Evolutionary conservation across 495 filamentous ascomycete species (phyloP).

Genomic region (Diplogelasinospora grovesii): DNA sequence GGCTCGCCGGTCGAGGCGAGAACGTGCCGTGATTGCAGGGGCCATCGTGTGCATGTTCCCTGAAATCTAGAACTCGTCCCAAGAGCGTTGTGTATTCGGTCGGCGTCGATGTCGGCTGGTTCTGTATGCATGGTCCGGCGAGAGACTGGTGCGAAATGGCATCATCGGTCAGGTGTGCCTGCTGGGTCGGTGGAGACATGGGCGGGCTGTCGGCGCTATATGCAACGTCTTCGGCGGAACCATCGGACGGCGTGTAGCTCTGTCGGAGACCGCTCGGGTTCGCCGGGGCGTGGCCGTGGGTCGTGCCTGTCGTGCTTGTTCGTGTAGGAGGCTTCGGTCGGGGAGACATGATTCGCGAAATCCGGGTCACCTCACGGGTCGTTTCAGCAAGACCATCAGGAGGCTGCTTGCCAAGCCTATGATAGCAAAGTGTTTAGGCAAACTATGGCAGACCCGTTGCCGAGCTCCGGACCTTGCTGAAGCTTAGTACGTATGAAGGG

Average conservation of each 20-base stretch:
- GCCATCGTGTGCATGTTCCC: constrained; percentile 38
- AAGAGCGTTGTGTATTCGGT: constrained; percentile 42
- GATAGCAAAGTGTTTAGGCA: no score
- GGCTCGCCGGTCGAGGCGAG: constrained; percentile 55
- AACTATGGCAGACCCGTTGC: no score
- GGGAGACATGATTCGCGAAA: constrained; percentile 9
- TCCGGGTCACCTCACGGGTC: not conserved
- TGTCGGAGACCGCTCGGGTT: constrained; percentile 40
- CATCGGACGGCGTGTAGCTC: constrained; percentile 34
- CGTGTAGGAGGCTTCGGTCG: constrained; percentile 2
- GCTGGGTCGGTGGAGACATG: constrained; percentile 15
- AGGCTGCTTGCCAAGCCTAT: no score
- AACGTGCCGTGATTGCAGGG: constrained; percentile 74
- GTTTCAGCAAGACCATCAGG: no score
- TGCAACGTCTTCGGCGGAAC: constrained; percentile 14
- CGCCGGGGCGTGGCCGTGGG: constrained; percentile 27
- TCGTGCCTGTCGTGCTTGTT: not conserved
- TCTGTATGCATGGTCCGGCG: constrained; percentile 20
- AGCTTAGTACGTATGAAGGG: no score
- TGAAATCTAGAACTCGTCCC: constrained; percentile 11
- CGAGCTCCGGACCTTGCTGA: no score
- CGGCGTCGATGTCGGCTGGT: not conserved
- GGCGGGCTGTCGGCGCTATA: constrained; percentile 2
- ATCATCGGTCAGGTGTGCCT: constrained; percentile 8
- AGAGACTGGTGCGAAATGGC: constrained; percentile 1